Evolutionary conservation across 2,329 filamentous ascomycete genomes (phyloP).

Genomic region (Aureobasidium sp.): DNA sequence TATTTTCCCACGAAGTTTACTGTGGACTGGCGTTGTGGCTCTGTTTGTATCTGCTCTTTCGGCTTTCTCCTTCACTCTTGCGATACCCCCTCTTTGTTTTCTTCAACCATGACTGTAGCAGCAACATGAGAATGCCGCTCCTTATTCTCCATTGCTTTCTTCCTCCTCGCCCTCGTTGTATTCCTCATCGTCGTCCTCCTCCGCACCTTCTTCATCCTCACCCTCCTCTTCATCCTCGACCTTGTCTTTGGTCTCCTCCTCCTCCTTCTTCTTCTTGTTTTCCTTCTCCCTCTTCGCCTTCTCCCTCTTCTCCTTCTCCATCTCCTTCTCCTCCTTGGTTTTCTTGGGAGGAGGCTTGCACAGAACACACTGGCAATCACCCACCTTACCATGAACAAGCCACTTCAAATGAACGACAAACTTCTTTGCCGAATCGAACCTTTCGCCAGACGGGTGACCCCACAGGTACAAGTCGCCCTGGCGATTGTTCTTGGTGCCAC

Average conservation of each 20-base stretch:
- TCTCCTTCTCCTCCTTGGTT: not conserved
- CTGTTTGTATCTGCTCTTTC: not conserved
- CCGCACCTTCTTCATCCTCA: too few species aligned
- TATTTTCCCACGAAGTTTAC: not conserved
- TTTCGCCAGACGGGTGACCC: not conserved
- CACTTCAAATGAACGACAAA: not conserved
- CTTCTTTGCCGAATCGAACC: not conserved
- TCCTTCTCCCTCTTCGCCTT: too few species aligned
- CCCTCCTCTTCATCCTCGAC: too few species aligned
- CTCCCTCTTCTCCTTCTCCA: not conserved
- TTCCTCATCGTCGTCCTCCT: too few species aligned
- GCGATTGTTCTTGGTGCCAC: not conserved
- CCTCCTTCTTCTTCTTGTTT: too few species aligned
- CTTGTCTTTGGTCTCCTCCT: too few species aligned
- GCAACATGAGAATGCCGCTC: not conserved
- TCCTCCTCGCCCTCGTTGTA: too few species aligned
- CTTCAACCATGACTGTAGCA: not conserved
- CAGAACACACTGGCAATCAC: not conserved
- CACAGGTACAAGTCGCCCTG: not conserved
- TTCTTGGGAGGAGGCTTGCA: not conserved
- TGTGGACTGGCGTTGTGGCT: not conserved
- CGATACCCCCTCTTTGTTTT: conserved; percentile 1
- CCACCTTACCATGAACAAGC: not conserved
- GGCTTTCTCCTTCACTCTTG: not conserved
- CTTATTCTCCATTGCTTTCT: too few species aligned